Evolutionary conservation across 805 yeast species (phyloP), one percentile per base, ranked within the genome.

Genomic region (Clavispora carvajalis): DNA sequence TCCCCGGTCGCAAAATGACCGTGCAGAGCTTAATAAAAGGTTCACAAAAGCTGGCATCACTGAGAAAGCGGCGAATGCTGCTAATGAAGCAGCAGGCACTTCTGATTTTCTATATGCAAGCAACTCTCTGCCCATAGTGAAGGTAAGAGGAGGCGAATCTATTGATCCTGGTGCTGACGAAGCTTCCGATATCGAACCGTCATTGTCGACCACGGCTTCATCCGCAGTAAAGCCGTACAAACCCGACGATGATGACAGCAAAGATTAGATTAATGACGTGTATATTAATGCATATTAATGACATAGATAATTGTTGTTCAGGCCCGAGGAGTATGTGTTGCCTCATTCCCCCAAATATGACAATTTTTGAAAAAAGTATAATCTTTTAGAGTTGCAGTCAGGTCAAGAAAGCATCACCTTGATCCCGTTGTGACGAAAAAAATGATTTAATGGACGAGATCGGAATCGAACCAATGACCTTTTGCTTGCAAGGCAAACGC

Each of bases 391-490:
- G n/a, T n/a, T n/a, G n/a, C n/a, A n/a, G n/a, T n/a, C n/a, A n/a
- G n/a, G n/a, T n/a, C n/a, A n/a, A n/a, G n/a, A n/a, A n/a, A n/a
- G n/a, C n/a, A n/a, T n/a, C n/a, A n/a, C n/a, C n/a, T n/a, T n/a
- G 3, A 24, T 24, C 26, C 2, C 7, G 3, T 6, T 3, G n/a
- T 2, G 6, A 24, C 7, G n/a, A 23, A 25, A 38, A 43, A 37
- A 35, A 40, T 41, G 43, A 60, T 57, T 42, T 36, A 45, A 44
- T 78, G 83, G 83, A 78, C 82, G 80, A 75, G 81, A 74, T 77
- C 73, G 84, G 84, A 78, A 63, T 79, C 82, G 84, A 79, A 79
- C 84, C 83, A 72, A 68, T 74, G 85, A 77, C 83, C 83, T 79
- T 71, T 69, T 70, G 75, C 83, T 75, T 79, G 84, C 84, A 76